Evolutionary conservation across 306 rosid species (phyloP), one percentile per base, ranked within the genome.

Genomic region (Chamaecrista fasciculata): DNA sequence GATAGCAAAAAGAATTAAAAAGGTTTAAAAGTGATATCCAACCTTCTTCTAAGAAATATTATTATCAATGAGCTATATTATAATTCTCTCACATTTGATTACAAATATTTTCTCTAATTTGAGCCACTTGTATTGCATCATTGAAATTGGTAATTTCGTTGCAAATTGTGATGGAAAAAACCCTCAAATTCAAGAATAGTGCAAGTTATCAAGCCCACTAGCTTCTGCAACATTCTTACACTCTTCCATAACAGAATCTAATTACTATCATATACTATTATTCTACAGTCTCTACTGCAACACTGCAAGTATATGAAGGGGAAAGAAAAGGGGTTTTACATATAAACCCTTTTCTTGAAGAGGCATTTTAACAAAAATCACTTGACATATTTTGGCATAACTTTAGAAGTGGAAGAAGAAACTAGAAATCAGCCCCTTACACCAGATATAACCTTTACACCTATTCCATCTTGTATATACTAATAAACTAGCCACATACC

Each of bases 341-440:
- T 12, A 62, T 18, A 64, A 70, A 29, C 44, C 66, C 75, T 70
- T 78, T 59, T 14, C 37, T 24, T 55, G 58, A 68, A 47, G 76
- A 78, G 60, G 75, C 80, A 78, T 66, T 73, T 26, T 51, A 74
- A 61, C 62, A 82, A 82, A 62, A 76, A 77, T 67, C 51, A 78
- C 77, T 67, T 58, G 60, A 86, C 82, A 78, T 67, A 76, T 67
- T 63, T 67, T 63, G 76, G 84, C 86, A 89, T 81, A 89, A 91
- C 89, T 87, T 71, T 55, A 65, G 14, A 79, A 56, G 79, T 79
- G 86, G 95, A 83, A 86, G 95, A 83, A 84, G 85, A 91, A 86
- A 85, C 81, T 59, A 74, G 59, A 44, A 74, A 79, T 61, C 76
- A 69, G 75, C 70, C 89, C 80, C 81, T 75, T 71, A 61, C 66